Percentiles rank a stretch among this genome's conserved stretches.
These are phyloP conservation scores for Penicillium sp. DNA, from an alignment of 2,329 filamentous ascomycete species.

Conservation along the genomic window DNA sequence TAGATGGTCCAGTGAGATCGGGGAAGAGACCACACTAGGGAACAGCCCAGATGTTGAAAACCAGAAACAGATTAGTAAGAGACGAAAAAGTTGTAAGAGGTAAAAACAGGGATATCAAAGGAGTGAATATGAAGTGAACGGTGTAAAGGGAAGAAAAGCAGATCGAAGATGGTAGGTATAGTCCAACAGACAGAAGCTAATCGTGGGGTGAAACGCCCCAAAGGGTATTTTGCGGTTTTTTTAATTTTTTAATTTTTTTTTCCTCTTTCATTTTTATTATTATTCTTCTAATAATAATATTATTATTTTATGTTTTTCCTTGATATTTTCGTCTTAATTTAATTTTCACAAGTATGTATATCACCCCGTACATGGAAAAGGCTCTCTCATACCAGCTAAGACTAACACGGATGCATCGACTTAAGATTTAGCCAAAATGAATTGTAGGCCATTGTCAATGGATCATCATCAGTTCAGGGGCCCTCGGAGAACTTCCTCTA, in stretches of 20 bases:
- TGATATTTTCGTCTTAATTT: constrained; percentile 13
- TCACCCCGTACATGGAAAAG: constrained; percentile 26
- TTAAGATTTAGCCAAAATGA: constrained; percentile 25
- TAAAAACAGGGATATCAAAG: constrained; percentile 22
- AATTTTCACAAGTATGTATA: constrained; percentile 12
- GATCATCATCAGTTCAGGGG: constrained; percentile 28
- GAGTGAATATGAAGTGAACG: constrained; percentile 27
- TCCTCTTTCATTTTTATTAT: constrained; percentile 10
- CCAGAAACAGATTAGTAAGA: constrained; percentile 18
- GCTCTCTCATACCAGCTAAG: constrained; percentile 26
- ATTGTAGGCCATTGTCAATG: constrained; percentile 23
- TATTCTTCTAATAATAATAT: not conserved
- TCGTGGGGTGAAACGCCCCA: constrained; percentile 39
- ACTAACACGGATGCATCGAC: constrained; percentile 28
- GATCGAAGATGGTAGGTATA: constrained; percentile 25
- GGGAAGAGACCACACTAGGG: constrained; percentile 12
- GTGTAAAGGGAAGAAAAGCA: constrained; percentile 19
- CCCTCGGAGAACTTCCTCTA: constrained; percentile 16
- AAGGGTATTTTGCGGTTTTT: constrained; percentile 22
- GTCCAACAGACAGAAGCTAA: constrained; percentile 32
- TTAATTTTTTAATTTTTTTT: constrained; percentile 6
- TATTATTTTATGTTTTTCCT: not conserved
- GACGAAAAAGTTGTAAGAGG: constrained; percentile 6
- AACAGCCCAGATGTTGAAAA: constrained; percentile 9
- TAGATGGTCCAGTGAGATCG: constrained; percentile 18